Conservation (phyloP, 1,284 basidiomycete genomes). For the Pterula multifida region DNA sequence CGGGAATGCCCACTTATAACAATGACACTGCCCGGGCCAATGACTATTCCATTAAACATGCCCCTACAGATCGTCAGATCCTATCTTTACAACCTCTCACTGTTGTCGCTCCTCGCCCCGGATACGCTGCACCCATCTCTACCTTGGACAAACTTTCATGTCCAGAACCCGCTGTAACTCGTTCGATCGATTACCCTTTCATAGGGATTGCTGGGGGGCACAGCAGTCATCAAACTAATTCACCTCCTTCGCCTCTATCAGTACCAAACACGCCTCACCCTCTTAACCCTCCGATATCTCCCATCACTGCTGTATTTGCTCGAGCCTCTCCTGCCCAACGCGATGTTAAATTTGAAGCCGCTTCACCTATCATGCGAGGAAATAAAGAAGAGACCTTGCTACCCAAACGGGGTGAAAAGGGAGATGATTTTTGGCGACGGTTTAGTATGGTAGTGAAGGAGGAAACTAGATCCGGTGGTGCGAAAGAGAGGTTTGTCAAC, state of each 20-base stretch:
- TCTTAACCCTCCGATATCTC: constrained; percentile 61
- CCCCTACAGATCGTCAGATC: background rate
- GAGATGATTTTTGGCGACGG: constrained; percentile 75
- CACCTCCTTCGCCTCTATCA: constrained; percentile 14
- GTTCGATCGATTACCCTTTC: background rate
- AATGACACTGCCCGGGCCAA: background rate
- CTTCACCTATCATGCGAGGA: constrained; percentile 49
- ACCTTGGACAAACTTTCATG: constrained; percentile 40
- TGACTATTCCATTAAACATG: background rate
- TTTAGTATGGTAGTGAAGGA: constrained; percentile 75
- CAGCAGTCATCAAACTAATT: constrained; percentile 11
- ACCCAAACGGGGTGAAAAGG: constrained; percentile 51
- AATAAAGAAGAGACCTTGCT: constrained; percentile 56
- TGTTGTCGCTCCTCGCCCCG: constrained; percentile 58
- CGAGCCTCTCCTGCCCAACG: constrained; percentile 38
- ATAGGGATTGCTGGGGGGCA: constrained; percentile 13
- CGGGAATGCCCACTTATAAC: too few species aligned
- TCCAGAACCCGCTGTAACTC: constrained; percentile 28
- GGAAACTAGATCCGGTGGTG: constrained; percentile 30
- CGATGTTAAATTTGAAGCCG: constrained; percentile 38
- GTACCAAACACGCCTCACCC: constrained; percentile 45
- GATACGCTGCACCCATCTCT: constrained; percentile 56
- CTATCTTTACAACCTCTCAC: constrained; percentile 22
- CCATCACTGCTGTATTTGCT: constrained; percentile 66
- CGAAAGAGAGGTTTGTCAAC: constrained; percentile 37